Evolutionary conservation across 2,329 filamentous ascomycete genomes (phyloP).

Genomic region (Lasiodiplodia hormozganensis): DNA sequence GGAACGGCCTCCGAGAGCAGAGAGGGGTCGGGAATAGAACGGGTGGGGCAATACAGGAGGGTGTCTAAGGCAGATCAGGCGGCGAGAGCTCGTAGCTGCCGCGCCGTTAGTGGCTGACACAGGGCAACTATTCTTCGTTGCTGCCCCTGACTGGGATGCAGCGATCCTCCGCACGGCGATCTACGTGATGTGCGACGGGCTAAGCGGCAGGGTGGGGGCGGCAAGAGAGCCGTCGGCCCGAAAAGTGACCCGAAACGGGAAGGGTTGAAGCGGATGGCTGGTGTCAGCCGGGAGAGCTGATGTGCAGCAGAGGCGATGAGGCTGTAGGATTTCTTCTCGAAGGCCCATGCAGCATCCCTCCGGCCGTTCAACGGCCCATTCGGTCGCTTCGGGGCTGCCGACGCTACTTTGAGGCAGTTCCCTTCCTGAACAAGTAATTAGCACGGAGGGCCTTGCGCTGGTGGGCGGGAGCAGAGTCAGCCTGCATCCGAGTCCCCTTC

Average conservation of each 20-base stretch:
- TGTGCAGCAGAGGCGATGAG: neutral
- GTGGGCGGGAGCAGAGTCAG: conserved; percentile 5
- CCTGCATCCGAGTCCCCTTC: neutral
- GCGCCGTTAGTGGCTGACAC: neutral
- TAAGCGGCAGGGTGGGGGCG: neutral
- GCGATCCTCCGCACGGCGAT: conserved; percentile 16
- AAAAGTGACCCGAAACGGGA: neutral
- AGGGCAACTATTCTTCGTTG: neutral
- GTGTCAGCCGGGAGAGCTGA: neutral
- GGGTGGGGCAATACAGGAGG: neutral
- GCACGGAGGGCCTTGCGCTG: neutral
- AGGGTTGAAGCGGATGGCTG: neutral
- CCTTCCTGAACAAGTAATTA: neutral
- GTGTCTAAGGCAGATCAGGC: neutral
- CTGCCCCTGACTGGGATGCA: conserved; percentile 6
- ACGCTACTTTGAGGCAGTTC: neutral
- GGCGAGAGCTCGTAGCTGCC: neutral
- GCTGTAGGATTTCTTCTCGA: neutral
- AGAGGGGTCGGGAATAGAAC: neutral
- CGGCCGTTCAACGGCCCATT: conserved; percentile 4
- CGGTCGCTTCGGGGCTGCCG: neutral
- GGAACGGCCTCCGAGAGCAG: neutral
- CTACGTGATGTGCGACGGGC: conserved; percentile 10
- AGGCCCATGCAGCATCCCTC: neutral
- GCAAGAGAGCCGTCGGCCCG: neutral